Evolutionary conservation across 768 basidiomycete species (phyloP).

Genomic region (Hericium alpestre): DNA sequence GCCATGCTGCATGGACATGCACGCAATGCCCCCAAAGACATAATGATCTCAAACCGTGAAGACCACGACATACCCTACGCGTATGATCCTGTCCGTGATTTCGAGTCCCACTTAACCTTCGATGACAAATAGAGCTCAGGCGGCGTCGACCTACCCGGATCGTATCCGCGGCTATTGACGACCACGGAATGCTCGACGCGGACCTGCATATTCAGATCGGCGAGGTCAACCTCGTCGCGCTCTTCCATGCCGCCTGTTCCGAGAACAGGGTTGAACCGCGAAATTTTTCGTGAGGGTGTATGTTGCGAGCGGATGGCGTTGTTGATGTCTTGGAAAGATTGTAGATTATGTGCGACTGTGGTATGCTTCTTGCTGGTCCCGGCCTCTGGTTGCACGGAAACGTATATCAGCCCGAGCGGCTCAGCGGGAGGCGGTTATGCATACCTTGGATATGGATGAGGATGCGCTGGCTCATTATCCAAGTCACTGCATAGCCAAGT

Average conservation of each 20-base stretch:
- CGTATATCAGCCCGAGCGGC: constrained; percentile 25
- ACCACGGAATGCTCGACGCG: constrained; percentile 3
- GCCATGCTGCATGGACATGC: too few species aligned
- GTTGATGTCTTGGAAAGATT: background rate
- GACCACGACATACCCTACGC: too few species aligned
- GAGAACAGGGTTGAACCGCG: background rate
- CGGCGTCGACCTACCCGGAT: background rate
- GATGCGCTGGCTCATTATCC: constrained; percentile 28
- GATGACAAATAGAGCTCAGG: background rate
- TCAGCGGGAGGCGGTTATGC: constrained; percentile 6
- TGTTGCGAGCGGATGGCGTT: background rate
- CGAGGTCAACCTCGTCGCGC: background rate
- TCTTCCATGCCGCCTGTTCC: background rate
- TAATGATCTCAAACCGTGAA: too few species aligned
- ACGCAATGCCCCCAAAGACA: too few species aligned
- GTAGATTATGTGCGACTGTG: background rate
- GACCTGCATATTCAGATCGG: background rate
- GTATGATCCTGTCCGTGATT: background rate
- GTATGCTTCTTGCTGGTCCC: constrained; percentile 5
- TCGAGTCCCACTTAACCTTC: constrained; percentile 1
- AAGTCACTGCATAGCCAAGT: constrained; percentile 24
- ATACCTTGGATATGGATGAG: constrained; percentile 24
- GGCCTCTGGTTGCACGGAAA: constrained; percentile 9
- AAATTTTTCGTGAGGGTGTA: background rate
- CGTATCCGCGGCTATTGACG: background rate